Evolutionary conservation across 257 asterid genomes (phyloP).

Genomic region (Lycium barbarum): DNA sequence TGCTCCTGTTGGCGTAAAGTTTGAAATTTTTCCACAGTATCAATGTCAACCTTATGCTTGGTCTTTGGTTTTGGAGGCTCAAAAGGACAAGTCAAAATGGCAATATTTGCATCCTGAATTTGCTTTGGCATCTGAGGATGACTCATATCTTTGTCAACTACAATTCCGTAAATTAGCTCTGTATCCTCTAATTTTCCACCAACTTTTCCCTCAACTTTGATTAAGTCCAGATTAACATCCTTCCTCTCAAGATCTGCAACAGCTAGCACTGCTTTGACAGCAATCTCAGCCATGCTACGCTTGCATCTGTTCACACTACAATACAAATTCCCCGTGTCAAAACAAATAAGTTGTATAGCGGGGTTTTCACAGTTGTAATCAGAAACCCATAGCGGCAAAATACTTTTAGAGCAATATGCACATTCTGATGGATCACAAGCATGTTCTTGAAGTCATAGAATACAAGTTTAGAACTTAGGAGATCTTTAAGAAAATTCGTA

Average conservation of each 20-base stretch:
- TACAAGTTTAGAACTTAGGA: slow-evolving; percentile 2
- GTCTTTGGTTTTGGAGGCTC: slow-evolving; percentile 99
- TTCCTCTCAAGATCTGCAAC: slow-evolving; percentile 95
- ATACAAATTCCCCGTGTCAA: slow-evolving; percentile 23
- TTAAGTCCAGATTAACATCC: slow-evolving; percentile 90
- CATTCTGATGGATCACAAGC: background rate
- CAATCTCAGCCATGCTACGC: slow-evolving; percentile 86
- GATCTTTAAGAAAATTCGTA: background rate
- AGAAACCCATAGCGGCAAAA: background rate
- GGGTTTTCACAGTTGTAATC: background rate
- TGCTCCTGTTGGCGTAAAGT: slow-evolving; percentile 78
- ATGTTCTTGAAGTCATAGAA: background rate
- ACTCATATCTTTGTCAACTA: slow-evolving; percentile 95
- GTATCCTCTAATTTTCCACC: slow-evolving; percentile 97
- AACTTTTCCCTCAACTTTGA: slow-evolving; percentile 92
- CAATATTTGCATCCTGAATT: slow-evolving; percentile 84
- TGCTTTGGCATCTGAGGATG: slow-evolving; percentile 97
- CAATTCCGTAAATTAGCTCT: slow-evolving; percentile 78
- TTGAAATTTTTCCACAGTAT: slow-evolving; percentile 84
- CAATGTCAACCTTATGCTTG: slow-evolving; percentile 94
- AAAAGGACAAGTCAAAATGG: slow-evolving; percentile 92
- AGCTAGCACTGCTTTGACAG: slow-evolving; percentile 93
- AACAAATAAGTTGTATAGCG: background rate
- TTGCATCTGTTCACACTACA: slow-evolving; percentile 95
- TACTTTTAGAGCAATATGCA: background rate